Conservation (phyloP, 75 land plant genomes). For the Cupressus sempervirens region DNA sequence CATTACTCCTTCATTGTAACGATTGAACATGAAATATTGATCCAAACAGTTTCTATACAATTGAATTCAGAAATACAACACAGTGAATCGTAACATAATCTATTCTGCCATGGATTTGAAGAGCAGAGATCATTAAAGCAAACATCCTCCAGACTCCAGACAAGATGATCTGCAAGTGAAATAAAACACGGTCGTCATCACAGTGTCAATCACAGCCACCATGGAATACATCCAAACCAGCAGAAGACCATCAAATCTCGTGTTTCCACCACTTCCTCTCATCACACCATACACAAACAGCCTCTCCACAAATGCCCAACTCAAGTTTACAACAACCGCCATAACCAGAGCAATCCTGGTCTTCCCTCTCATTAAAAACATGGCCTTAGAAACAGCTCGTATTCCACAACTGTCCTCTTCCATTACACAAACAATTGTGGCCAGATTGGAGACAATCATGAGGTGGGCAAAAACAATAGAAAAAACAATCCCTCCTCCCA, state of each 20-base stretch:
- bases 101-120: not conserved
- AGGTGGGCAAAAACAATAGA: conserved; percentile 19
- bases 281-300: conserved; percentile 29
- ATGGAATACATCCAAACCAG: conserved; percentile 33
- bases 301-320: conserved; percentile 20
- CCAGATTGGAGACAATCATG: conserved; percentile 22
- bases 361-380: conserved; percentile 15
- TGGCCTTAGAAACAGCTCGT: conserved; percentile 14
- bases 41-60: too few species aligned
- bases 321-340: conserved; percentile 17
- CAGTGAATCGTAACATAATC: not conserved
- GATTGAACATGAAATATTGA: too few species aligned
- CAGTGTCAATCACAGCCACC: conserved; percentile 24
- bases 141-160: not conserved
- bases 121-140: not conserved
- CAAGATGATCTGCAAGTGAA: conserved; percentile 23
- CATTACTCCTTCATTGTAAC: too few species aligned
- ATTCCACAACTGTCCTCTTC: conserved; percentile 15
- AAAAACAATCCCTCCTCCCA: conserved; percentile 9
- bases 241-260: conserved; percentile 25
- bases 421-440: conserved; percentile 24
- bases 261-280: not conserved
- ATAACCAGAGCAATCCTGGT: conserved; percentile 23
- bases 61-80: too few species aligned
- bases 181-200: conserved; percentile 31